Base-by-base conservation (phyloP, 306 rosid genomes). In the Gillenia trifoliata region DNA sequence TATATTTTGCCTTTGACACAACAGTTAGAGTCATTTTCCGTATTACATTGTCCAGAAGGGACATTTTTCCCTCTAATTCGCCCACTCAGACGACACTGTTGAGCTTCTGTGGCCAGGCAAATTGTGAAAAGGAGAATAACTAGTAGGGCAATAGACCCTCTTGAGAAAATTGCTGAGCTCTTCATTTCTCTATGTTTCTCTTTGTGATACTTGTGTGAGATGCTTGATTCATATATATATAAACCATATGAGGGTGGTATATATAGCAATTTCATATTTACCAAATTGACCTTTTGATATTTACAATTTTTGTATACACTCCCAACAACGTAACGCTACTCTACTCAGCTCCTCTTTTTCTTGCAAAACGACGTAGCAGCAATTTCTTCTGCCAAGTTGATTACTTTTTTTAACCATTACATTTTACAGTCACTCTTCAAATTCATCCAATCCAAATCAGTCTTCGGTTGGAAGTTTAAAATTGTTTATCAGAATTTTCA, bases 11-110 rank as follows among this genome's bases (percentile, higher is more conserved):
- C 86, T 76, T 73, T 20, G 2, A 5, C 30, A 2, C 88, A 85
- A 3, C 86, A 82, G 26, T 76, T 76, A 0, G 88, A 79, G 9
- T 79, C 74, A 12, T 85, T 73, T 34, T 79, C 84, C 36, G 33
- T 8, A 67, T 76, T 79, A 47, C 88, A 79, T 16, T 85, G 64
- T 34, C 80, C 77, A 0, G 71, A 11, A 13, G 79, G 77, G 2
- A 82, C 64, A 8, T 73, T 41, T 38, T 34, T 61, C 0, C 66
- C 66, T 61, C 66, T 16, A 61, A 61, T 29, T 7, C 20, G n/a
- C 11, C 66, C 22, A 22, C 66, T 61, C 12, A 36, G 65, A 28
- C n/a, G 36, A 28, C 65, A 28, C 7, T 60, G 65, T 36, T 60
- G 65, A 60, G 65, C 49, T 25, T 81, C 66, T 13, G 65, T 63